Percentiles rank a stretch among this genome's conserved stretches.
These are phyloP conservation scores for Fraxinus velutina DNA, from an alignment of 305 asterid genomes.

Conservation along the genomic window DNA sequence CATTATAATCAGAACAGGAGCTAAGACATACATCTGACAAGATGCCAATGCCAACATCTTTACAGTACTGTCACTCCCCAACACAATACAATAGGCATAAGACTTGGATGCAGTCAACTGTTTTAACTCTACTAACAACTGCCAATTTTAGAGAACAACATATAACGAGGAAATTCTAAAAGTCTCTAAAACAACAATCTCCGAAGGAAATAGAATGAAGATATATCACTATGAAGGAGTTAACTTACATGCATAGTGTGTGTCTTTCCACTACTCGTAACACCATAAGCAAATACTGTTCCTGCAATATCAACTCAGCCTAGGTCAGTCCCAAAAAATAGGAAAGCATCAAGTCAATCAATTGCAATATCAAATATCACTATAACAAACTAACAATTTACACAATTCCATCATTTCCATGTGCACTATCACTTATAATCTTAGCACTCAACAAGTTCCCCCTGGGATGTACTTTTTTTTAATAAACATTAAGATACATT, in stretches of 20 bases:
- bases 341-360: conserved; percentile 1
- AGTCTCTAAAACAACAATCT: conserved; percentile 10
- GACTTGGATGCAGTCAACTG: background rate
- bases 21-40: background rate
- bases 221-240: conserved; percentile 18
- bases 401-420: background rate
- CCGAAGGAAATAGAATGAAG: background rate
- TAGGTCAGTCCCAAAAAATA: conserved; percentile 16
- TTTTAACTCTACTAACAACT: conserved; percentile 13
- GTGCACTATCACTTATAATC: background rate
- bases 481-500: background rate
- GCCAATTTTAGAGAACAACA: conserved; percentile 11
- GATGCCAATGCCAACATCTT: conserved; percentile 1
- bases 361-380: background rate
- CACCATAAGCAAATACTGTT: conserved; percentile 99
- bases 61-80: background rate
- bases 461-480: conserved; percentile 8
- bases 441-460: conserved; percentile 17
- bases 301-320: conserved; percentile 53
- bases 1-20: background rate
- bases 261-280: conserved; percentile 99
- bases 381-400: conserved; percentile 10
- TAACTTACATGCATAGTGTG: conserved; percentile 97
- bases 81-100: background rate
- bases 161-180: background rate